Percentiles rank a stretch among this genome's conserved stretches.
Conservation (phyloP, 257 asterid genomes). For the Solanum chmielewskii region DNA sequence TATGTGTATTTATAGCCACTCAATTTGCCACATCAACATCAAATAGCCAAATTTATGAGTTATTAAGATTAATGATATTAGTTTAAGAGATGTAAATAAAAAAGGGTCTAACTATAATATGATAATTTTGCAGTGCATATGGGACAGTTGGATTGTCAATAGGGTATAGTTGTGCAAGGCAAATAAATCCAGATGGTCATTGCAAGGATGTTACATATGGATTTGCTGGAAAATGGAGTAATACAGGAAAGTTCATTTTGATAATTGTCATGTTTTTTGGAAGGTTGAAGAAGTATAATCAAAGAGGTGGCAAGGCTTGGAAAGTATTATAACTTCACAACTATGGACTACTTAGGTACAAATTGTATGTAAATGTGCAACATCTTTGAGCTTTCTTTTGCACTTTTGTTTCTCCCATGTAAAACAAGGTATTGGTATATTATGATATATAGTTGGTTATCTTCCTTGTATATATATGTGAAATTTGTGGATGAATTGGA, state of each 20-base stretch:
- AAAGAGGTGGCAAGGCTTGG: constrained; percentile 32
- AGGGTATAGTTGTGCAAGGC: constrained; percentile 44
- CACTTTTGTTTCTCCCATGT: not conserved
- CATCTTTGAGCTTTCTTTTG: not conserved
- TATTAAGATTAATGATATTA: not conserved
- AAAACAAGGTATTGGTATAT: not conserved
- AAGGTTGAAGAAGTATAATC: constrained; percentile 30
- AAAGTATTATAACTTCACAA: constrained; percentile 1
- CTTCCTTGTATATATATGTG: not conserved
- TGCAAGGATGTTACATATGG: constrained; percentile 33
- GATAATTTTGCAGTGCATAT: constrained; percentile 24
- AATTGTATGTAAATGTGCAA: not conserved
- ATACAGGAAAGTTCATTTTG: constrained; percentile 29
- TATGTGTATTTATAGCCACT: not conserved
- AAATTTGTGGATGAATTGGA: not conserved
- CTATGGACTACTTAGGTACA: not conserved
- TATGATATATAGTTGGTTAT: not conserved
- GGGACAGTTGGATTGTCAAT: constrained; percentile 50
- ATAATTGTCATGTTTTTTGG: constrained; percentile 50
- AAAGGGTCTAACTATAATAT: not conserved
- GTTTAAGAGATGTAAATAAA: not conserved
- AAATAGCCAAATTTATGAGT: too few relatives aligned
- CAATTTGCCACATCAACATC: not conserved
- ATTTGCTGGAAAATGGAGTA: constrained; percentile 47
- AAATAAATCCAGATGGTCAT: not conserved